These are phyloP conservation scores for Leccinum fuscescens DNA, from an alignment of 1,284 basidiomycete species.

Conservation along the genomic window DNA sequence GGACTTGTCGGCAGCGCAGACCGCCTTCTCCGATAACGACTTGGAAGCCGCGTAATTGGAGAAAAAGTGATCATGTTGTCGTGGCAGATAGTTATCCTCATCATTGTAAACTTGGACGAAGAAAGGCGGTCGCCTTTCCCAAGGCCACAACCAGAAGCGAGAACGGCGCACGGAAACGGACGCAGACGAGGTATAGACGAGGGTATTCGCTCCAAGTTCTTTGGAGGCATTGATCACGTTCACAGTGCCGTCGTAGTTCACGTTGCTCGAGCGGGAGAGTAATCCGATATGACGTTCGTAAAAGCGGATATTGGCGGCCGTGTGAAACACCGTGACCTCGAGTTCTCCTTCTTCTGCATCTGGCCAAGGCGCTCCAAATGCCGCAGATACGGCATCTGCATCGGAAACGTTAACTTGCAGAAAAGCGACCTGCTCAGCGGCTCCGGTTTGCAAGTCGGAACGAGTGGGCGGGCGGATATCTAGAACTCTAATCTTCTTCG, in stretches of 20 bases:
- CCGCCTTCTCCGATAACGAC: conserved; percentile 49
- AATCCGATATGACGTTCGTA: conserved; percentile 59
- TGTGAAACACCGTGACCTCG: conserved; percentile 64
- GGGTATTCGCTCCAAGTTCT: conserved; percentile 45
- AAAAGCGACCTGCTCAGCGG: conserved; percentile 52
- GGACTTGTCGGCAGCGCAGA: conserved; percentile 52
- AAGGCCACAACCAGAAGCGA: conserved; percentile 68
- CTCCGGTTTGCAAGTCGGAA: conserved; percentile 49
- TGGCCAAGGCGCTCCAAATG: conserved; percentile 67
- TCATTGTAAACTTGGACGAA: conserved; percentile 61
- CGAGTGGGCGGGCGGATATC: conserved; percentile 61
- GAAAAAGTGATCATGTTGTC: conserved; percentile 56
- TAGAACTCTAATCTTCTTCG: conserved; percentile 59
- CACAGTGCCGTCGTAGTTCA: conserved; percentile 64
- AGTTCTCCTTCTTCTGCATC: conserved; percentile 23
- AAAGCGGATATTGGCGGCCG: conserved; percentile 73
- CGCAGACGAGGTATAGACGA: conserved; percentile 66
- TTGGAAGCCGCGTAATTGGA: conserved; percentile 72
- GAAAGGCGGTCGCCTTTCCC: conserved; percentile 55
- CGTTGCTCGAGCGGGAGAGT: conserved; percentile 50
- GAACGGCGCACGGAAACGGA: conserved; percentile 52
- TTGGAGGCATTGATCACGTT: conserved; percentile 51
- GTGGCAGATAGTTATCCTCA: conserved; percentile 46
- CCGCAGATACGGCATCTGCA: conserved; percentile 47
- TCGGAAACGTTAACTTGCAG: conserved; percentile 58